Conservation (phyloP, 169 alveolate species). For the Neospora caninum region DNA sequence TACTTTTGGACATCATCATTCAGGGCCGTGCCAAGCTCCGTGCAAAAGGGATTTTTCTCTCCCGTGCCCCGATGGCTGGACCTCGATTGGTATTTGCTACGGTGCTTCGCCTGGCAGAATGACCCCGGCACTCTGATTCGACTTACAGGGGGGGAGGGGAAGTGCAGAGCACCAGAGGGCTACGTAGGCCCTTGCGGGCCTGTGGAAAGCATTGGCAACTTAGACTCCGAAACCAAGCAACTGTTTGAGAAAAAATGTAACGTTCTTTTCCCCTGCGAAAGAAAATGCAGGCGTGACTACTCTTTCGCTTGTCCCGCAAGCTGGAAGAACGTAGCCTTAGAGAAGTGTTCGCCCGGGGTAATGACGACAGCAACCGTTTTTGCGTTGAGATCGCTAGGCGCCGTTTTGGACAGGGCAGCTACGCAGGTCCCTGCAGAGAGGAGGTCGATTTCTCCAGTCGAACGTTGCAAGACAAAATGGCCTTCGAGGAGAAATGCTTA, state of each 20-base stretch:
- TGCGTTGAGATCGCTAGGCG: neutral
- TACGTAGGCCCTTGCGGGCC: conserved; percentile 44
- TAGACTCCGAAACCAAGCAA: neutral
- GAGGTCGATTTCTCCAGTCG: conserved; percentile 1
- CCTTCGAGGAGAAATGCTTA: neutral
- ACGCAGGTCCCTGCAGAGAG: conserved; percentile 39
- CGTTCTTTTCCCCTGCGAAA: conserved; percentile 14
- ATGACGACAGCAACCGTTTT: neutral
- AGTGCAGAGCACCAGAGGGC: conserved; percentile 3
- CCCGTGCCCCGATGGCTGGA: conserved; percentile 45
- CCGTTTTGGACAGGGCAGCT: neutral
- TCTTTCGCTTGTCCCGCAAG: neutral
- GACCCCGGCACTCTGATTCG: neutral
- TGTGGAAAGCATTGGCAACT: conserved; percentile 11
- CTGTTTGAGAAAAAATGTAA: conserved; percentile 30
- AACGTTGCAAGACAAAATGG: neutral
- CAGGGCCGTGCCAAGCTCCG: conserved; percentile 32
- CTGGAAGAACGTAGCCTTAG: neutral
- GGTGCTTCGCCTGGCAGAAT: neutral
- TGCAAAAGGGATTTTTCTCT: neutral
- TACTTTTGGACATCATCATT: neutral
- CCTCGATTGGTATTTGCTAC: neutral
- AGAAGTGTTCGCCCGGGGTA: conserved; percentile 14
- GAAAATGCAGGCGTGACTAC: neutral
- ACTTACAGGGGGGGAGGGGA: neutral